phyloP scores from a whole-genome alignment of 2,329 filamentous ascomycete species.

The Tolypocladium guangdongense region DNA sequence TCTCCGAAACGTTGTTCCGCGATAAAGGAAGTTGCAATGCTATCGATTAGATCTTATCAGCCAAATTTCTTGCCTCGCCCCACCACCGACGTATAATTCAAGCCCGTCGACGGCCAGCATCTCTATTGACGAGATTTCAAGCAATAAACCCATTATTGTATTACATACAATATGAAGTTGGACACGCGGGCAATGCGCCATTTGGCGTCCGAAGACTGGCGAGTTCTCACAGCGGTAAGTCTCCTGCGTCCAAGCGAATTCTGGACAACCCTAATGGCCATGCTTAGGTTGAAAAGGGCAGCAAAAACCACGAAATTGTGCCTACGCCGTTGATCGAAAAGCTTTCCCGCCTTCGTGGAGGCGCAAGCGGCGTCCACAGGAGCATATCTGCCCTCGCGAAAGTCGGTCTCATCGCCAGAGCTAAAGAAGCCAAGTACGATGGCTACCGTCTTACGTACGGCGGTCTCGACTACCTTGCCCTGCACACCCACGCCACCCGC shows the following conservation, averaged over 20 bases:
- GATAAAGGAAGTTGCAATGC: constrained; percentile 2
- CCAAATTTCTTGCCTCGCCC: constrained; percentile 13
- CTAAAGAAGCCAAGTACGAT: constrained; percentile 95
- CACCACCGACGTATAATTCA: constrained; percentile 13
- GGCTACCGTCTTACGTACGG: constrained; percentile 95
- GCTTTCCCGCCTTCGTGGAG: constrained; percentile 69
- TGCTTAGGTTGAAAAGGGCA: constrained; percentile 76
- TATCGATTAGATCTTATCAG: constrained; percentile 22
- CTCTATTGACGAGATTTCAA: neutral
- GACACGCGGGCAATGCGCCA: constrained; percentile 91
- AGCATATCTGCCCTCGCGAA: constrained; percentile 89
- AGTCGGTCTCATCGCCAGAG: constrained; percentile 76
- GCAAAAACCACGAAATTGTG: constrained; percentile 94
- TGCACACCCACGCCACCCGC: constrained; percentile 76
- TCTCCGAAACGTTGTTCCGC: constrained; percentile 7
- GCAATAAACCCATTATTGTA: neutral
- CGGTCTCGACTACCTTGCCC: constrained; percentile 91
- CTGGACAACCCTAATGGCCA: neutral
- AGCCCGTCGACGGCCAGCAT: neutral
- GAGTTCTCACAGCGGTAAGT: constrained; percentile 79
- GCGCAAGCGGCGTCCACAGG: constrained; percentile 67
- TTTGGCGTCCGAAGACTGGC: constrained; percentile 86
- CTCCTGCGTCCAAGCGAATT: neutral
- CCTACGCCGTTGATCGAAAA: constrained; percentile 82
- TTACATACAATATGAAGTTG: constrained; percentile 63